These are phyloP conservation scores for Microbotryomycetes sp. DNA, from an alignment of 1,284 basidiomycete genomes.

Conservation along the genomic window DNA sequence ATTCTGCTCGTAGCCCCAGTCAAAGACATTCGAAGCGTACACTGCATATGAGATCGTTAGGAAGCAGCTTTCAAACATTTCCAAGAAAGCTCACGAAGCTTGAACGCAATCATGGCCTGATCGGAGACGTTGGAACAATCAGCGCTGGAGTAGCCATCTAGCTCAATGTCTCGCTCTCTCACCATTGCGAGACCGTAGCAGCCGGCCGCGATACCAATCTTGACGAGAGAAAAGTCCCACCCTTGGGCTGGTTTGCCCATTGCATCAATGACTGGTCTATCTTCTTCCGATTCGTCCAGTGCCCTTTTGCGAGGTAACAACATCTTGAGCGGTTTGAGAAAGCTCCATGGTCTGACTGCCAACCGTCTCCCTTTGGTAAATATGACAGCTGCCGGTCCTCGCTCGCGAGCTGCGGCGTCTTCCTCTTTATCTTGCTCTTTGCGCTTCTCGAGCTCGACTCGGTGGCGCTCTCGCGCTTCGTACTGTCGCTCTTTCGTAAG, in stretches of 20 bases:
- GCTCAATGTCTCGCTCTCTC: too few species aligned
- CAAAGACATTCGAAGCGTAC: slow-evolving; percentile 25
- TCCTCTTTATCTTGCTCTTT: background rate
- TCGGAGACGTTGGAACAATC: background rate
- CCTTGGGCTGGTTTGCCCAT: background rate
- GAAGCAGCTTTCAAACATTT: background rate
- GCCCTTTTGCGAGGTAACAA: slow-evolving; percentile 6
- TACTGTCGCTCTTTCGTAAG: slow-evolving; percentile 5
- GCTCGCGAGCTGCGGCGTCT: background rate
- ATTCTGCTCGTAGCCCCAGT: slow-evolving; percentile 21
- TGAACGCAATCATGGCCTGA: slow-evolving; percentile 18
- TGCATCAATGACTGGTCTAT: slow-evolving; percentile 10
- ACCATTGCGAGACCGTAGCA: slow-evolving; percentile 12
- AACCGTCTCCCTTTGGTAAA: background rate
- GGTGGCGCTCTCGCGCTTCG: slow-evolving; percentile 10
- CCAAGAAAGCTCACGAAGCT: slow-evolving; percentile 10
- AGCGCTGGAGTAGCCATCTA: background rate
- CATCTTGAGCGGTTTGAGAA: slow-evolving; percentile 17
- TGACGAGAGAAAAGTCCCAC: slow-evolving; percentile 21
- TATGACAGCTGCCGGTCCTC: background rate
- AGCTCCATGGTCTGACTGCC: background rate
- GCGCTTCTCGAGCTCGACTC: background rate
- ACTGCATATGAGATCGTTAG: background rate
- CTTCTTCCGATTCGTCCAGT: slow-evolving; percentile 4
- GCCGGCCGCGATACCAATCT: slow-evolving; percentile 13